phyloP scores from a whole-genome alignment of 176 grass and related monocot species.

The Cenchrus fungigraminus region DNA sequence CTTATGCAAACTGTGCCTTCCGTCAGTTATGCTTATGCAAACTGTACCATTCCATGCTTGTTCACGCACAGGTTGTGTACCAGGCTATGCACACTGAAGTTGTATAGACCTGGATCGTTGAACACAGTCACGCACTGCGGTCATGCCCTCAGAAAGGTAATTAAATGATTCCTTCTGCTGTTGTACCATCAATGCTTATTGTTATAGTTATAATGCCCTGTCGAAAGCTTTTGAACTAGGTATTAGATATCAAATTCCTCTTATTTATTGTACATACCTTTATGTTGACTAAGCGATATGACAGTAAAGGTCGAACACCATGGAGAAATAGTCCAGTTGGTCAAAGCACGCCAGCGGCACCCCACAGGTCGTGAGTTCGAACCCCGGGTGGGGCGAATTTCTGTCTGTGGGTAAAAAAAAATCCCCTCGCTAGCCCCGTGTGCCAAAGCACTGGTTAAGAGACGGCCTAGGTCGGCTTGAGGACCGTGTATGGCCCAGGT shows the following conservation, averaged over 20 bases:
- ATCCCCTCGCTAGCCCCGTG: too few relatives aligned
- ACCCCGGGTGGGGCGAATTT: too few relatives aligned
- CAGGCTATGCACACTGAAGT: neutral
- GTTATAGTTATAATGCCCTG: neutral
- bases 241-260: slow-evolving; percentile 13
- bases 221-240: neutral
- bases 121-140: neutral
- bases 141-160: slow-evolving; percentile 32
- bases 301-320: neutral
- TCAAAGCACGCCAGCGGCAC: too few relatives aligned
- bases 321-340: neutral
- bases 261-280: slow-evolving; percentile 6
- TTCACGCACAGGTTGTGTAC: slow-evolving; percentile 15
- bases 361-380: too few relatives aligned
- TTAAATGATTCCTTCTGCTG: slow-evolving; percentile 14
- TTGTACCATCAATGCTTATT: neutral
- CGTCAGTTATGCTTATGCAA: too few relatives aligned
- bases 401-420: too few relatives aligned
- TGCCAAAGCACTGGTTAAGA: too few relatives aligned
- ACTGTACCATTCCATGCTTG: neutral
- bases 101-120: slow-evolving; percentile 12
- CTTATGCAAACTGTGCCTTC: neutral
- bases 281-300: slow-evolving; percentile 9
- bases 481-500: too few relatives aligned
- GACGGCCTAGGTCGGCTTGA: too few relatives aligned